These are phyloP conservation scores for Globomyces sp. DNA, from an alignment of 371 early-diverging fungal species.

Conservation along the genomic window DNA sequence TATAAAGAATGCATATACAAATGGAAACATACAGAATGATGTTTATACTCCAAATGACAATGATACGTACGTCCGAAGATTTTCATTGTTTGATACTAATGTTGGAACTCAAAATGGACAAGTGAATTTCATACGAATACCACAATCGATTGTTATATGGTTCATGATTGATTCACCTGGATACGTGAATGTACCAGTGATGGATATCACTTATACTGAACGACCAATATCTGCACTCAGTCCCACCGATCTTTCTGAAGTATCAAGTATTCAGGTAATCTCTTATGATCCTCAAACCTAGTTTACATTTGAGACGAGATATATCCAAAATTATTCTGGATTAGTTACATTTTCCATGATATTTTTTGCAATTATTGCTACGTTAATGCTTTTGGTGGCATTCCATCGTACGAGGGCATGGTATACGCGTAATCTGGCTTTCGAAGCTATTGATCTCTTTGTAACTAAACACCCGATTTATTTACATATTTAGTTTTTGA, in stretches of 20 bases:
- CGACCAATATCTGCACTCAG: slow-evolving; percentile 25
- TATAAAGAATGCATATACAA: slow-evolving; percentile 27
- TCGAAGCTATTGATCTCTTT: slow-evolving; percentile 39
- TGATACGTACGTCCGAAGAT: slow-evolving; percentile 37
- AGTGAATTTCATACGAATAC: slow-evolving; percentile 33
- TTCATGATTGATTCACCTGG: slow-evolving; percentile 32
- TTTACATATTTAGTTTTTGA: slow-evolving; percentile 30
- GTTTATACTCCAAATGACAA: slow-evolving; percentile 23
- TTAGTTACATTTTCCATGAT: slow-evolving; percentile 23
- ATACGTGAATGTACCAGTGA: slow-evolving; percentile 41
- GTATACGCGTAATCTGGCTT: slow-evolving; percentile 40
- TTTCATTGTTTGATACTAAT: slow-evolving; percentile 42
- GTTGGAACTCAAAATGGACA: slow-evolving; percentile 39
- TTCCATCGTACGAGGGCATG: slow-evolving; percentile 38
- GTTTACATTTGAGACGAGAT: background rate
- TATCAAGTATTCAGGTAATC: background rate
- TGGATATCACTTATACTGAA: slow-evolving; percentile 45
- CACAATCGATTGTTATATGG: slow-evolving; percentile 36
- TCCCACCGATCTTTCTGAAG: slow-evolving; percentile 10
- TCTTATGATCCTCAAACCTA: background rate
- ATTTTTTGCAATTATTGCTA: slow-evolving; percentile 26
- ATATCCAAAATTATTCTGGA: background rate
- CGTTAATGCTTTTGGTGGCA: slow-evolving; percentile 24
- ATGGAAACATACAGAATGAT: slow-evolving; percentile 20
- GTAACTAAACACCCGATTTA: slow-evolving; percentile 19